Evolutionary conservation across 1,284 basidiomycete species (phyloP).

Genomic region (Fomitopsis schrenkii): DNA sequence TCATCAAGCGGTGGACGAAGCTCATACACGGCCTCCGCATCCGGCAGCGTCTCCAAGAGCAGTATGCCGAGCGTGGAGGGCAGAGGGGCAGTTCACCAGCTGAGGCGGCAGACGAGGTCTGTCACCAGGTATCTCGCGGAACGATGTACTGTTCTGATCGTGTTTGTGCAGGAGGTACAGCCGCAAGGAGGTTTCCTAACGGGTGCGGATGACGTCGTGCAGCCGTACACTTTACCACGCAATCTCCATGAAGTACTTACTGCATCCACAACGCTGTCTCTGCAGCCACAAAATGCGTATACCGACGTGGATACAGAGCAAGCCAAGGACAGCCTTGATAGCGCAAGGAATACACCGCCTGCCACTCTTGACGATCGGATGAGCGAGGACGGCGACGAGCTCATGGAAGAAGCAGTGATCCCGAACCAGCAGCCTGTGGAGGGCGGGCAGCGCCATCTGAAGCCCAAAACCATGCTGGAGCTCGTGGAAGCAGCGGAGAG

Average conservation of each 20-base stretch:
- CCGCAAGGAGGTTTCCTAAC: slow-evolving; percentile 60
- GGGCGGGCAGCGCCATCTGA: slow-evolving; percentile 9
- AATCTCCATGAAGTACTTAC: slow-evolving; percentile 37
- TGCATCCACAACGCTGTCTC: slow-evolving; percentile 11
- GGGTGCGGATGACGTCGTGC: slow-evolving; percentile 70
- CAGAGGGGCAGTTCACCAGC: slow-evolving; percentile 12
- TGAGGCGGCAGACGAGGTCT: slow-evolving; percentile 21
- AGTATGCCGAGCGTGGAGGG: slow-evolving; percentile 57
- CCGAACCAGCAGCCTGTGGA: slow-evolving; percentile 6
- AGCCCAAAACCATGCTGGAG: slow-evolving; percentile 62
- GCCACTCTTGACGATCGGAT: not conserved
- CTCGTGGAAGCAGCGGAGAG: slow-evolving; percentile 47
- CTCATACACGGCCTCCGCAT: slow-evolving; percentile 88
- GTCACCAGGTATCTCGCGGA: slow-evolving; percentile 1
- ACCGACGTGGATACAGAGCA: not conserved
- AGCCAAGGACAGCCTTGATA: slow-evolving; percentile 4
- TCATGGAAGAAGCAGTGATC: slow-evolving; percentile 29
- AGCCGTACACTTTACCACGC: slow-evolving; percentile 65
- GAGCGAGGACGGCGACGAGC: slow-evolving; percentile 26
- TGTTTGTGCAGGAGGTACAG: slow-evolving; percentile 17
- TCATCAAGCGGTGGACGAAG: slow-evolving; percentile 86
- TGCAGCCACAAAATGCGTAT: not conserved
- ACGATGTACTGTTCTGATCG: slow-evolving; percentile 2
- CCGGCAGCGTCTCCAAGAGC: slow-evolving; percentile 74
- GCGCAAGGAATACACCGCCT: not conserved